Percentiles rank a stretch among this genome's conserved stretches.
Evolutionary conservation across 176 grass and related monocot species (phyloP).

Genomic region (Carex scoparia): DNA sequence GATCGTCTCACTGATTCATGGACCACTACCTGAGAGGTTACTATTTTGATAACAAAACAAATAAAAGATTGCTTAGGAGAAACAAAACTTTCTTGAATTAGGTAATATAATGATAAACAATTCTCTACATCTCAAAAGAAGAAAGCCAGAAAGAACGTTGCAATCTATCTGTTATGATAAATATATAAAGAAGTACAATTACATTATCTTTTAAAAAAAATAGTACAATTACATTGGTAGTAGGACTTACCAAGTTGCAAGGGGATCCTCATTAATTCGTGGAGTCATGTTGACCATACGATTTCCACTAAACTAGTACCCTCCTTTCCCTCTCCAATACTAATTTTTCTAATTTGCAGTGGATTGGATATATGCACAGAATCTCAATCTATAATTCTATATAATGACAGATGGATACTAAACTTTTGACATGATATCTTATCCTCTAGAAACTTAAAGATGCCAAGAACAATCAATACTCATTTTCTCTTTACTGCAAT

Average conservation of each 20-base stretch:
- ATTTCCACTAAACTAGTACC: background rate
- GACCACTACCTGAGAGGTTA: background rate
- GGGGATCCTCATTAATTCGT: background rate
- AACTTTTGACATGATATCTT: background rate
- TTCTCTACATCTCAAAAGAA: background rate
- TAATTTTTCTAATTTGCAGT: background rate
- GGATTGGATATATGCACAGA: background rate
- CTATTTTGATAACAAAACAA: background rate
- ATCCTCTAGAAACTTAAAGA: background rate
- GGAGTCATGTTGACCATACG: background rate
- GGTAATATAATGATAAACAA: background rate
- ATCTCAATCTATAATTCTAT: background rate
- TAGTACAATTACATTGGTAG: background rate
- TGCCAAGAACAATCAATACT: background rate
- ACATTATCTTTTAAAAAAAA: background rate
- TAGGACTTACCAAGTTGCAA: background rate
- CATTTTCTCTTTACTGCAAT: background rate
- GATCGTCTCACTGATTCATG: background rate
- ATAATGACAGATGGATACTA: background rate
- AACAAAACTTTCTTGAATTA: constrained; percentile 9
- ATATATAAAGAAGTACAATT: background rate
- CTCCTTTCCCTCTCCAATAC: background rate
- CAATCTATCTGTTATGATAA: background rate
- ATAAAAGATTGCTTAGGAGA: constrained; percentile 3
- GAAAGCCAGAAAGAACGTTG: background rate